Base-by-base conservation (phyloP, 805 yeast species). In the Cyberlindnera euphorbiiphila region DNA sequence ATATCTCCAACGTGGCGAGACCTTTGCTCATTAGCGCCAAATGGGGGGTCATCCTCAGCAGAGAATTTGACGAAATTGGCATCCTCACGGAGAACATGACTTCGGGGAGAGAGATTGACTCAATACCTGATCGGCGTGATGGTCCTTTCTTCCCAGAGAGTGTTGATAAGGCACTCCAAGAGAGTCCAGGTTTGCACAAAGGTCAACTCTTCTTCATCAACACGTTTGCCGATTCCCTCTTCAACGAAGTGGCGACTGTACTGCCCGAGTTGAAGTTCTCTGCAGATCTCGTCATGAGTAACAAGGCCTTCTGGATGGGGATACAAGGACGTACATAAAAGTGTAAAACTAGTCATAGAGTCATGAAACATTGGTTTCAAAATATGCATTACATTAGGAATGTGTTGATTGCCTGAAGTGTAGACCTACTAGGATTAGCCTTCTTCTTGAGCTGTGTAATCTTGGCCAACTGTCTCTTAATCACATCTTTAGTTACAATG, bases 1-100 rank as follows among this genome's bases (percentile, higher is more conserved):
- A 93, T 63, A 87, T 93, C 31, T 85, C 96, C 19, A 93, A 93
- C 58, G 96, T 89, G 16, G 78, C 95, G 9, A 68, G 98, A 43
- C 87, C 89, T 5, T 64, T 85, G 40, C 64, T 72, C 25, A 76
- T 86, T 3, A 81, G 91, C 16, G 74, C 85, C 1, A 80, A 82
- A 62, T 89, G 97, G 97, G 96, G 95, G 5, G 64, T 75, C 44
- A 76, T 81, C n/a, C 69, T 89, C 28, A 72, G 82, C 1, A 65
- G 84, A 45, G 97, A 89, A 60, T 85, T 88, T 50, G 71, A 68
- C 30, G 89, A 85, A 55, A 76, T 86, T 42, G 64, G 70, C 5
- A 58, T 54, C 24, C 64, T 88, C 23, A 81, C 80, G 41, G 56
- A 60, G 17, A 56, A 58, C 27, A 39, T 67, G 25, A 29, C 42